Conservation (phyloP, 371 early-diverging fungal species). For the Syncephalastrum contaminatum region DNA sequence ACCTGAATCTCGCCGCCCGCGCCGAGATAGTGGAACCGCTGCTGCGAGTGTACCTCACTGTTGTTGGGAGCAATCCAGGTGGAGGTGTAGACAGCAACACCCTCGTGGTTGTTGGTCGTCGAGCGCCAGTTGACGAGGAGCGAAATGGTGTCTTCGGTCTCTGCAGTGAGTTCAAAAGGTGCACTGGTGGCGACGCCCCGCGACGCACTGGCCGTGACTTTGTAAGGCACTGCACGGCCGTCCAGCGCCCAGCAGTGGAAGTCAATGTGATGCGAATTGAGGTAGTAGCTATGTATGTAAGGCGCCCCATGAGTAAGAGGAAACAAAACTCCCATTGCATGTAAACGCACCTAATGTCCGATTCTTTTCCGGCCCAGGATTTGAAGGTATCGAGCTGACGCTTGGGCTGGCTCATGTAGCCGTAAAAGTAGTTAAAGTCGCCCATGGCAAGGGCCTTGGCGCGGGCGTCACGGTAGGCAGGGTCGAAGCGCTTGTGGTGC, state of each 20-base stretch:
- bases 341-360: constrained; percentile 37
- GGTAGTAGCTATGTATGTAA: constrained; percentile 18
- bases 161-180: constrained; percentile 27
- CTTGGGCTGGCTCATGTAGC: constrained; percentile 57
- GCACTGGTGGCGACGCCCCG: constrained; percentile 44
- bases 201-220: constrained; percentile 37
- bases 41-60: constrained; percentile 54
- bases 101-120: constrained; percentile 24
- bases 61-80: constrained; percentile 52
- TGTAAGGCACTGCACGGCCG: constrained; percentile 34
- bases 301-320: too few relatives aligned
- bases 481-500: constrained; percentile 55
- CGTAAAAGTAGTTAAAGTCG: constrained; percentile 46
- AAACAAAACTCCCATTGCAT: too few relatives aligned
- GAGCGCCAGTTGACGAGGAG: constrained; percentile 42
- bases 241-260: constrained; percentile 44
- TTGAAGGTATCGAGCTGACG: constrained; percentile 48
- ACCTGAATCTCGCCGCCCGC: constrained; percentile 44
- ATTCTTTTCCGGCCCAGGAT: constrained; percentile 48
- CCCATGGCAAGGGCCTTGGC: constrained; percentile 26
- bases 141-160: constrained; percentile 55
- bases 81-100: constrained; percentile 49
- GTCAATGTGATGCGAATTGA: constrained; percentile 57
- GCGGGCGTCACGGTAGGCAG: constrained; percentile 36
- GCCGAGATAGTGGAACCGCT: constrained; percentile 50